These are phyloP conservation scores for Cladophialophora exuberans DNA, from an alignment of 2,329 filamentous ascomycete species.

Conservation along the genomic window DNA sequence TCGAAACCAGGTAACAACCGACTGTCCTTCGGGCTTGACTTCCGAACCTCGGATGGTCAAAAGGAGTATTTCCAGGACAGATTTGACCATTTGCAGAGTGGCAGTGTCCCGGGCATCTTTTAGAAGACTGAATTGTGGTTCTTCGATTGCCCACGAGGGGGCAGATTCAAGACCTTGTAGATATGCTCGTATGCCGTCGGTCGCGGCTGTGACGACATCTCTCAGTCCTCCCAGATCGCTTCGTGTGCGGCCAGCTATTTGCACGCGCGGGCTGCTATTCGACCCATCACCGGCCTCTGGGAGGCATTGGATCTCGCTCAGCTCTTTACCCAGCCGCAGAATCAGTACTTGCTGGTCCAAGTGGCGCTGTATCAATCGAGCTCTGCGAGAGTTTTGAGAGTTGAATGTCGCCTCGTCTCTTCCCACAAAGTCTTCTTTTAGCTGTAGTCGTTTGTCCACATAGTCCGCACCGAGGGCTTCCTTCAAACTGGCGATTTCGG, in stretches of 20 bases:
- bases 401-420: slow-evolving; percentile 55
- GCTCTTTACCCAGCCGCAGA: slow-evolving; percentile 21
- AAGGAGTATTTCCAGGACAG: slow-evolving; percentile 22
- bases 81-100: slow-evolving; percentile 18
- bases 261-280: neutral
- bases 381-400: slow-evolving; percentile 63
- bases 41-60: slow-evolving; percentile 15
- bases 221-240: neutral
- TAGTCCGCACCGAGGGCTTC: slow-evolving; percentile 70
- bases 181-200: slow-evolving; percentile 41
- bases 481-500: slow-evolving; percentile 75
- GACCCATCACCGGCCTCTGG: slow-evolving; percentile 4
- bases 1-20: slow-evolving; percentile 74
- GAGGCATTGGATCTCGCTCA: slow-evolving; percentile 16
- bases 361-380: slow-evolving; percentile 72
- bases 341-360: slow-evolving; percentile 45
- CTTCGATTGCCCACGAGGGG: slow-evolving; percentile 32
- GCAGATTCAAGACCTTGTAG: slow-evolving; percentile 39
- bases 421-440: slow-evolving; percentile 28
- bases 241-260: neutral
- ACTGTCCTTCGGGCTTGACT: slow-evolving; percentile 47
- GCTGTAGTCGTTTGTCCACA: slow-evolving; percentile 58
- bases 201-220: slow-evolving; percentile 33
- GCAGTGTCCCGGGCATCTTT: slow-evolving; percentile 18
- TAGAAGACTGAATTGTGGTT: slow-evolving; percentile 1